These are phyloP conservation scores for Plasmopara viticola DNA, from an alignment of 352 stramenopile species.

Conservation along the genomic window DNA sequence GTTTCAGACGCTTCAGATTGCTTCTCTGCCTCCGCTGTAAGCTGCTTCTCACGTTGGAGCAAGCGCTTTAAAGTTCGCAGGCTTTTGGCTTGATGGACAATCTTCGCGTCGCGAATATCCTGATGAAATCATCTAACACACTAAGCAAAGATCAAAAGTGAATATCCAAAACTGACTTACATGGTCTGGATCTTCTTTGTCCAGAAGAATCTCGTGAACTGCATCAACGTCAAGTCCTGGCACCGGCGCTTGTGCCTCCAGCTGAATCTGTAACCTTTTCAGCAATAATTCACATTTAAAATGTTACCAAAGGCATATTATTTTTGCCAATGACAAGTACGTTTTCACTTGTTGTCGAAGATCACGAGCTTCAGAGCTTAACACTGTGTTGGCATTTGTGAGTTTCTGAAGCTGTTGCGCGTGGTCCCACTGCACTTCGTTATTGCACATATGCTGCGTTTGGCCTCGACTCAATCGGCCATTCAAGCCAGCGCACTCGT, in stretches of 20 bases:
- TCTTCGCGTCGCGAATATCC: slow-evolving; percentile 72
- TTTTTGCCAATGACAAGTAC: slow-evolving; percentile 14
- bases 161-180: slow-evolving; percentile 16
- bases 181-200: slow-evolving; percentile 50
- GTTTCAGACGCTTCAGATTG: slow-evolving; percentile 33
- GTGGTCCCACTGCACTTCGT: slow-evolving; percentile 40
- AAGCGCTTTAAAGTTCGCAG: slow-evolving; percentile 51
- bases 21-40: slow-evolving; percentile 34
- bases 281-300: neutral
- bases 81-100: slow-evolving; percentile 71
- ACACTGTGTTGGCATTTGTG: slow-evolving; percentile 46
- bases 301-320: neutral
- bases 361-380: slow-evolving; percentile 35
- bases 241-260: slow-evolving; percentile 59
- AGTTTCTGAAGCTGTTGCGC: slow-evolving; percentile 56
- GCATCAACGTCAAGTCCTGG: slow-evolving; percentile 45
- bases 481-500: slow-evolving; percentile 9
- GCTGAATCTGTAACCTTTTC: slow-evolving; percentile 55
- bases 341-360: slow-evolving; percentile 57
- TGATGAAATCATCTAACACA: slow-evolving; percentile 10
- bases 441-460: slow-evolving; percentile 11
- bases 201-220: slow-evolving; percentile 56
- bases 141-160: slow-evolving; percentile 4
- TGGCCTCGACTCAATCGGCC: slow-evolving; percentile 1
- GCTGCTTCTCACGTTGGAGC: slow-evolving; percentile 53